Percentiles rank a stretch among this genome's conserved stretches.
phyloP scores from a whole-genome alignment of 192 early-diverging fungal species.

The Backusella macrospora region DNA sequence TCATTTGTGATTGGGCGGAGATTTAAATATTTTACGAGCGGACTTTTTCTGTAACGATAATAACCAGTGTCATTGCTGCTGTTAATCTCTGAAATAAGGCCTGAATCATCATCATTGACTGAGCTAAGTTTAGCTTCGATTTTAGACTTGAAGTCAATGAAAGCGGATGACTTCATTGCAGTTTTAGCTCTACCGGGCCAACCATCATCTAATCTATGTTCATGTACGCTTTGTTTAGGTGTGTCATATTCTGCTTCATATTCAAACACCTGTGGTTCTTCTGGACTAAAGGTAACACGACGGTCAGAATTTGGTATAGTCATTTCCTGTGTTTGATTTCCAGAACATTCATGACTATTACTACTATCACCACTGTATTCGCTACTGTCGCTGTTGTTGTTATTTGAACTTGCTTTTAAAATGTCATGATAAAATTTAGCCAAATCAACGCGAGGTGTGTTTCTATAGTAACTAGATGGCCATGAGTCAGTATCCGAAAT shows the following conservation, averaged over 20 bases:
- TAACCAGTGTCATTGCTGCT: background rate
- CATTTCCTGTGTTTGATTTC: background rate
- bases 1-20: slow-evolving; percentile 11
- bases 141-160: slow-evolving; percentile 24
- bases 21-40: slow-evolving; percentile 5
- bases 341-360: background rate
- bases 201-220: background rate
- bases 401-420: background rate
- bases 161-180: slow-evolving; percentile 16
- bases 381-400: background rate
- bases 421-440: slow-evolving; percentile 19
- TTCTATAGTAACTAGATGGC: slow-evolving; percentile 16
- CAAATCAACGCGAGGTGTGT: slow-evolving; percentile 14
- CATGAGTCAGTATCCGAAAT: background rate
- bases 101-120: slow-evolving; percentile 7
- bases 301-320: background rate
- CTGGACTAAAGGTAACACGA: slow-evolving; percentile 11
- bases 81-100: slow-evolving; percentile 9
- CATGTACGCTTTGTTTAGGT: background rate
- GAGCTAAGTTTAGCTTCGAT: slow-evolving; percentile 24
- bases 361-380: background rate
- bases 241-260: slow-evolving; percentile 24
- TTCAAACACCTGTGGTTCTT: slow-evolving; percentile 18
- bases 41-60: slow-evolving; percentile 23
- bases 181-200: slow-evolving; percentile 20